Evolutionary conservation across 1,284 basidiomycete genomes (phyloP).

Genomic region (Melanopsichium pennsylvanicum): DNA sequence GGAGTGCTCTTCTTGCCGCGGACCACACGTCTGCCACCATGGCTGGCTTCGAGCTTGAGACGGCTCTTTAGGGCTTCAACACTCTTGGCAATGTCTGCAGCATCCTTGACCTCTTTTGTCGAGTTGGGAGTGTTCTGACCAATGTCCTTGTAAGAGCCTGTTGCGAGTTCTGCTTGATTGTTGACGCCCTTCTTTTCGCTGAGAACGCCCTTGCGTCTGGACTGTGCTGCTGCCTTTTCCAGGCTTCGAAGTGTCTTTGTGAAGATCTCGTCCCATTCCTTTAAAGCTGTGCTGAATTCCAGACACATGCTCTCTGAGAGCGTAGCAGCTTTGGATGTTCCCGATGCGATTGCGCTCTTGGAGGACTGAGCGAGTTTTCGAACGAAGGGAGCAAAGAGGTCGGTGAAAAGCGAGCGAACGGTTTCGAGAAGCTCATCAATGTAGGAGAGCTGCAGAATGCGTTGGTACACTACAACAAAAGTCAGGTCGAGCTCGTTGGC

Average conservation of each 20-base stretch:
- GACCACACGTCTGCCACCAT: constrained; percentile 70
- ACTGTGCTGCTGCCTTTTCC: constrained; percentile 75
- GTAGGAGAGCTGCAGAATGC: constrained; percentile 92
- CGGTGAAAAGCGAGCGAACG: constrained; percentile 52
- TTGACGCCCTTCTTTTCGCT: constrained; percentile 36
- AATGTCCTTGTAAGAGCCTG: constrained; percentile 38
- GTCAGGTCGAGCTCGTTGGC: constrained; percentile 61
- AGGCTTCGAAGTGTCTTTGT: constrained; percentile 78
- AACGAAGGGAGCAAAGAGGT: constrained; percentile 53
- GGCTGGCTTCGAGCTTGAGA: constrained; percentile 70
- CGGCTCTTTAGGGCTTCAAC: constrained; percentile 87
- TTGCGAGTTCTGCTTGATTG: constrained; percentile 24
- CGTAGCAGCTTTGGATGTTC: constrained; percentile 70
- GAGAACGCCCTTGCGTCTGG: constrained; percentile 45
- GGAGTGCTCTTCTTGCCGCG: constrained; percentile 67
- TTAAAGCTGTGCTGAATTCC: constrained; percentile 76
- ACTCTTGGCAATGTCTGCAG: constrained; percentile 88
- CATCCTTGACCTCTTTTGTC: constrained; percentile 71
- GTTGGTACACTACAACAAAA: constrained; percentile 79
- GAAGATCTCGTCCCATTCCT: constrained; percentile 83
- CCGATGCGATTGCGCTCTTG: constrained; percentile 79
- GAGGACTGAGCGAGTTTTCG: constrained; percentile 72
- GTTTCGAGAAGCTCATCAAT: constrained; percentile 77
- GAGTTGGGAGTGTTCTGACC: constrained; percentile 41
- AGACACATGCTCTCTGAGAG: constrained; percentile 49